Conservation (phyloP, 2,329 filamentous ascomycete species). For the Teratosphaeria destructans region DNA sequence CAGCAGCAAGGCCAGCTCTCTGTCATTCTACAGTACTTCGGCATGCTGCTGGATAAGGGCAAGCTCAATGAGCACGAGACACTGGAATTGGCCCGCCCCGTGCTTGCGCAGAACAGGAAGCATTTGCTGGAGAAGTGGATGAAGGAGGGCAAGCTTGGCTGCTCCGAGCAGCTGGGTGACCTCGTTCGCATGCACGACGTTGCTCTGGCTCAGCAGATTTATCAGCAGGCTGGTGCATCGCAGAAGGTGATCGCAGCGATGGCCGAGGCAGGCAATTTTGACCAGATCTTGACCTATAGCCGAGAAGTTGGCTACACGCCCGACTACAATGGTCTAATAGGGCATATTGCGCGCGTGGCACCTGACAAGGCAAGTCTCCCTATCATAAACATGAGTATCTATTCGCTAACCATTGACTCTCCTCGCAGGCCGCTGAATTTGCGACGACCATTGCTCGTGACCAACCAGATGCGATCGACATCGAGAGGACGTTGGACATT, state of each 20-base stretch:
- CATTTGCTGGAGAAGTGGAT: constrained; percentile 97
- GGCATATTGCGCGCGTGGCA: constrained; percentile 84
- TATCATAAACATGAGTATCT: neutral
- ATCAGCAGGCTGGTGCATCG: constrained; percentile 78
- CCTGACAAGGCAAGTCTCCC: constrained; percentile 1
- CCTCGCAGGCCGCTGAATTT: constrained; percentile 68
- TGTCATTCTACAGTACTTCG: constrained; percentile 93
- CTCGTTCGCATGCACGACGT: constrained; percentile 83
- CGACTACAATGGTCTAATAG: constrained; percentile 86
- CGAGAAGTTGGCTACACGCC: constrained; percentile 78
- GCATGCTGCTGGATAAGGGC: constrained; percentile 92
- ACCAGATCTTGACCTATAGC: constrained; percentile 89
- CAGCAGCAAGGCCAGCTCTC: constrained; percentile 78
- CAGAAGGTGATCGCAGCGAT: constrained; percentile 93
- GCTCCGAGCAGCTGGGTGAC: constrained; percentile 93
- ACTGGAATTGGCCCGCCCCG: constrained; percentile 82
- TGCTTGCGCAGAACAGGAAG: constrained; percentile 87
- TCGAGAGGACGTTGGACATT: constrained; percentile 91
- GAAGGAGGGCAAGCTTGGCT: constrained; percentile 88
- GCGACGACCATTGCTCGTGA: constrained; percentile 85
- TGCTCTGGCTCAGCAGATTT: constrained; percentile 76
- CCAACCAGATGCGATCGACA: constrained; percentile 77
- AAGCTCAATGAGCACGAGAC: constrained; percentile 87
- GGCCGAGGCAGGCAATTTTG: constrained; percentile 91
- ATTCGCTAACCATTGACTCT: constrained; percentile 28